phyloP scores from a whole-genome alignment of 306 rosid genomes.

The Vicia faba region DNA sequence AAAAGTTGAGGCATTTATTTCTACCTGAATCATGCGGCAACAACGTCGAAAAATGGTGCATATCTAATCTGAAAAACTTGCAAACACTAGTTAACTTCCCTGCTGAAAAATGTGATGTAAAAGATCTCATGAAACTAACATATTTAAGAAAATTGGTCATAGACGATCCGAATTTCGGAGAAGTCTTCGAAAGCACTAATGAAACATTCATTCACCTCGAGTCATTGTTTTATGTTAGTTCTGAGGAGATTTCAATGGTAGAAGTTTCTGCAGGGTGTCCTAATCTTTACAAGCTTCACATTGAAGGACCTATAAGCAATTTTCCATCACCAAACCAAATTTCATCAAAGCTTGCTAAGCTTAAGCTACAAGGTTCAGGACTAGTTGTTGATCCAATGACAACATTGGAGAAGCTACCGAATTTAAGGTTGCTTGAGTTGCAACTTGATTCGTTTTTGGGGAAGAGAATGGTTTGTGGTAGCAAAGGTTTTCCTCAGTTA shows the following conservation, averaged over 20 bases:
- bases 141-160: constrained; percentile 51
- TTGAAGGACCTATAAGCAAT: constrained; percentile 34
- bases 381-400: constrained; percentile 43
- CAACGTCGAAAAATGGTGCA: constrained; percentile 31
- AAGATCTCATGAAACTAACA: constrained; percentile 37
- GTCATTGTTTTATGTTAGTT: constrained; percentile 49
- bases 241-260: constrained; percentile 39
- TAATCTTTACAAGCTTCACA: constrained; percentile 40
- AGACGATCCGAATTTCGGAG: constrained; percentile 44
- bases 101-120: constrained; percentile 39
- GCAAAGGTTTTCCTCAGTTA: constrained; percentile 48
- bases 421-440: constrained; percentile 47
- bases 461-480: constrained; percentile 36
- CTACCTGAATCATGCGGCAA: constrained; percentile 47
- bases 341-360: constrained; percentile 45
- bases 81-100: constrained; percentile 61
- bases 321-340: constrained; percentile 36
- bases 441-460: constrained; percentile 40
- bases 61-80: constrained; percentile 42
- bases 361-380: constrained; percentile 21
- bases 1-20: constrained; percentile 51
- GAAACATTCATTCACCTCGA: constrained; percentile 37
- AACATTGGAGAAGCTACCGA: constrained; percentile 51
- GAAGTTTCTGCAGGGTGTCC: constrained; percentile 47
- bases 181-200: constrained; percentile 34